Conservation (phyloP, 1,284 basidiomycete species). For the Rhodofomes roseus region DNA sequence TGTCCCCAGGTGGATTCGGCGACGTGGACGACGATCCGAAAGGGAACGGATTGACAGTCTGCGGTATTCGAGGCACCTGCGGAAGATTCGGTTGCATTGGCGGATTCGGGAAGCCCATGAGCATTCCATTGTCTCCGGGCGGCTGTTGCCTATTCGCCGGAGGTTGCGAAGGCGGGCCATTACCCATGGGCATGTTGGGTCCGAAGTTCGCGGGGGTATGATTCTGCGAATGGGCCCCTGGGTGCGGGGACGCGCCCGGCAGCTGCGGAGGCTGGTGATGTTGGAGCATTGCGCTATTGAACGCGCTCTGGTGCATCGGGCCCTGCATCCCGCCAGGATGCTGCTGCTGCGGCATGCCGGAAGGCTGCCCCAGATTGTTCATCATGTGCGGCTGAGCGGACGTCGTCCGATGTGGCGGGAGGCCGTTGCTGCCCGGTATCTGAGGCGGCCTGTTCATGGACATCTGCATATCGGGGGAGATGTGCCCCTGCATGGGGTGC, state of each 20-base stretch:
- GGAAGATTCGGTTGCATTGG: constrained; percentile 38
- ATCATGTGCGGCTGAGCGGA: constrained; percentile 44
- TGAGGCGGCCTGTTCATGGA: constrained; percentile 30
- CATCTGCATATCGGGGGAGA: constrained; percentile 40
- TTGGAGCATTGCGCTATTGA: constrained; percentile 40
- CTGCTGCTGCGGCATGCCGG: constrained; percentile 35
- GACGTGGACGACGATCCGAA: constrained; percentile 43
- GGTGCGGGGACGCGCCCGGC: constrained; percentile 20
- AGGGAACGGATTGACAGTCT: constrained; percentile 31
- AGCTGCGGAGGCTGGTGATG: constrained; percentile 24
- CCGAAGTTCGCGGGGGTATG: constrained; percentile 15
- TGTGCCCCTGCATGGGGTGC: constrained; percentile 29
- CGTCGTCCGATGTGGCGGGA: constrained; percentile 38
- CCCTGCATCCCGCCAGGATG: constrained; percentile 37
- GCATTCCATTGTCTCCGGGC: constrained; percentile 43
- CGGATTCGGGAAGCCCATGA: constrained; percentile 38
- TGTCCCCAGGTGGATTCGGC: constrained; percentile 39
- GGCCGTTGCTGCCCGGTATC: constrained; percentile 31
- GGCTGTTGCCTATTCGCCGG: constrained; percentile 33
- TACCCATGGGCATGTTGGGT: constrained; percentile 10
- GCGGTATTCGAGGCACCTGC: constrained; percentile 34
- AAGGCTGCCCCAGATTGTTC: constrained; percentile 46
- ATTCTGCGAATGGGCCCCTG: constrained; percentile 16
- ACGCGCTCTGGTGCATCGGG: constrained; percentile 34
- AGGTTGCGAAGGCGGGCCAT: constrained; percentile 30